Conservation (phyloP, 1,139 yeast genomes). For the Magnusiomyces ingens region DNA sequence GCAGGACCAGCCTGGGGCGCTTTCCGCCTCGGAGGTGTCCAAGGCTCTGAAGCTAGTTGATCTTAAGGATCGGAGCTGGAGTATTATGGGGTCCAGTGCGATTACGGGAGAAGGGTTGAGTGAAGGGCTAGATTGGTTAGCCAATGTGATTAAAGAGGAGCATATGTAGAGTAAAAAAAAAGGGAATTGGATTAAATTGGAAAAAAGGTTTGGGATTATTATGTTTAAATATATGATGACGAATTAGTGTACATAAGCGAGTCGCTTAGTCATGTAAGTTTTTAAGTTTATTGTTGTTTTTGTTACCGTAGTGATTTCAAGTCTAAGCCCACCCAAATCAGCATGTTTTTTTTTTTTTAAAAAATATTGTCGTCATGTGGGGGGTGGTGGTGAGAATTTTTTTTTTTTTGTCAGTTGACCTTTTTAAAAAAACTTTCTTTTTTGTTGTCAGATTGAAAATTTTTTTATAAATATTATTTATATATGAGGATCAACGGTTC, state of each 20-base stretch:
- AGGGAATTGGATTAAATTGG: background rate
- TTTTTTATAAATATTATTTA: no score
- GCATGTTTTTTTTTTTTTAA: no score
- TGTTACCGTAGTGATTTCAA: no score
- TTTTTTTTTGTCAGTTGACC: no score
- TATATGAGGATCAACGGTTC: no score
- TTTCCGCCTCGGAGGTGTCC: slow-evolving; percentile 91
- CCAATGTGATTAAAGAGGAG: slow-evolving; percentile 89
- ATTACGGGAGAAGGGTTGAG: slow-evolving; percentile 92
- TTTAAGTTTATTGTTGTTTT: background rate
- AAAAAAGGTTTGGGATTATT: background rate
- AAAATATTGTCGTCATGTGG: no score
- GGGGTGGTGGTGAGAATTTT: no score
- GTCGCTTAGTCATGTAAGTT: background rate
- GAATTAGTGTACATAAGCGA: background rate
- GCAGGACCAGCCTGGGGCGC: slow-evolving; percentile 94
- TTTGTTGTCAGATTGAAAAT: no score
- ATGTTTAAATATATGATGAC: background rate
- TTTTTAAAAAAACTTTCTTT: no score
- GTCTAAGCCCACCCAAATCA: no score
- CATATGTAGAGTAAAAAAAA: slow-evolving; percentile 20
- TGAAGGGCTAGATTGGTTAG: slow-evolving; percentile 96
- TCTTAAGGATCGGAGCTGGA: slow-evolving; percentile 94
- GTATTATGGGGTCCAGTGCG: slow-evolving; percentile 95
- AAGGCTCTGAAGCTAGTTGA: slow-evolving; percentile 80